Evolutionary conservation across 179 eudicot genomes (phyloP), one percentile per base, ranked within the genome.

Genomic region (Vitellaria paradoxa): DNA sequence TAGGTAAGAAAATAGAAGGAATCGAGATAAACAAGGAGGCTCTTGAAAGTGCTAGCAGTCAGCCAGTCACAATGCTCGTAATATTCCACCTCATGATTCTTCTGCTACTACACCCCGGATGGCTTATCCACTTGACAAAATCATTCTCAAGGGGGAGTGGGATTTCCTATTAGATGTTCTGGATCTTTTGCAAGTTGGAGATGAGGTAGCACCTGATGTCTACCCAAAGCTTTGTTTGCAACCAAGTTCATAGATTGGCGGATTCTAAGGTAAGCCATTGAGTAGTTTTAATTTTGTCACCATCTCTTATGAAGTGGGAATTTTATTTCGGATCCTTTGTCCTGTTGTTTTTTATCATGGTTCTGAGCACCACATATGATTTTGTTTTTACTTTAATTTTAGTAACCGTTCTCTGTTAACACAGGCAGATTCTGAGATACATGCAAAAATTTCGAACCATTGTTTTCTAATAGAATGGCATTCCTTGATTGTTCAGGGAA

Each of bases 61-160:
- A 61, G 77, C 55, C 62, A 46, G 73, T 42, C 85, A 61, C 50
- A 78, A 65, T 80, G 52, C 86, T 78, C 87, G 86, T 18, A 90
- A 86, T 73, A 71, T 91, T 73, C 99, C 99, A 66, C 94, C 96
- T 3, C 82, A 91, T 79, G 89, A 96, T 88, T 65, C 85, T 59
- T 83, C 85, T 53, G 99, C 99, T 71, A 86, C 90, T 75, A 77
- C 84, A 45, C 91, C 95, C 1, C 85, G 88, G 73, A 85, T 57
- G 80, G 97, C 96, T 80, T 96, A 96, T 87, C 97, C 98, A 69
- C 85, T 96, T 8, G 89, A 92, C 21, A 87, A 84, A 81, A 94
- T 96, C 52, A 96, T 96, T 73, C 79, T 81, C n/a, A 81, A 81
- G 37, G 98, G 97, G 73, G 99, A 96, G 75, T 89, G 94, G 97